Conservation (phyloP, 2,329 filamentous ascomycete genomes). For the Scopulariopsis brevicaulis region DNA sequence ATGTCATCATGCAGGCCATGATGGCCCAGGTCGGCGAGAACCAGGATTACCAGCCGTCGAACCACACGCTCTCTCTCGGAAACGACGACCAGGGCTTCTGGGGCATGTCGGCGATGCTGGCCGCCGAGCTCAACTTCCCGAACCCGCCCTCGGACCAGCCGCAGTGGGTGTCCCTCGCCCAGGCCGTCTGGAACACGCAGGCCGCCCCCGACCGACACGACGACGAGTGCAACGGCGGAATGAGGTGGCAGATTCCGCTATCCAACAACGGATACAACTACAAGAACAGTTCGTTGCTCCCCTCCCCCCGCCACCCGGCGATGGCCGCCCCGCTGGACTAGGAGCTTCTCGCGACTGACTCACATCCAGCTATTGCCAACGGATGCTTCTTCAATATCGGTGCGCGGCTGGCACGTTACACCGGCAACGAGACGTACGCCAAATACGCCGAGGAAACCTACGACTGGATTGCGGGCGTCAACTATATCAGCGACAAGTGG, state of each 20-base stretch:
- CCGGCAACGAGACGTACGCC: slow-evolving; percentile 52
- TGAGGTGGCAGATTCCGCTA: slow-evolving; percentile 68
- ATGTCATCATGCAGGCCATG: slow-evolving; percentile 42
- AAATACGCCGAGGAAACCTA: slow-evolving; percentile 44
- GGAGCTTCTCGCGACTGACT: neutral
- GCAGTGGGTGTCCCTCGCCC: slow-evolving; percentile 53
- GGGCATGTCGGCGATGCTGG: slow-evolving; percentile 56
- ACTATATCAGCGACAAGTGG: slow-evolving; percentile 43
- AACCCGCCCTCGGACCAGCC: slow-evolving; percentile 41
- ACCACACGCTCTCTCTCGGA: slow-evolving; percentile 47
- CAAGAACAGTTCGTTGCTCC: slow-evolving; percentile 44
- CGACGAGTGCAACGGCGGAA: slow-evolving; percentile 52
- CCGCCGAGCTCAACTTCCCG: slow-evolving; percentile 53
- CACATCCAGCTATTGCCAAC: slow-evolving; percentile 40
- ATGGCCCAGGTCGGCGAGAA: slow-evolving; percentile 46
- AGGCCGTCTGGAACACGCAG: slow-evolving; percentile 57
- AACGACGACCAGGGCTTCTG: slow-evolving; percentile 66
- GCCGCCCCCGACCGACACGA: slow-evolving; percentile 52
- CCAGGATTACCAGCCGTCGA: slow-evolving; percentile 47
- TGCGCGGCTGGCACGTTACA: slow-evolving; percentile 62
- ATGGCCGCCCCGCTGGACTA: neutral
- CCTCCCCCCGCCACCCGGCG: neutral
- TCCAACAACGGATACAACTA: slow-evolving; percentile 69
- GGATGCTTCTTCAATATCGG: slow-evolving; percentile 54
- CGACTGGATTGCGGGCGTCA: slow-evolving; percentile 40